Base-by-base conservation (phyloP, 2,329 filamentous ascomycete species). In the Colletotrichum somersetense region DNA sequence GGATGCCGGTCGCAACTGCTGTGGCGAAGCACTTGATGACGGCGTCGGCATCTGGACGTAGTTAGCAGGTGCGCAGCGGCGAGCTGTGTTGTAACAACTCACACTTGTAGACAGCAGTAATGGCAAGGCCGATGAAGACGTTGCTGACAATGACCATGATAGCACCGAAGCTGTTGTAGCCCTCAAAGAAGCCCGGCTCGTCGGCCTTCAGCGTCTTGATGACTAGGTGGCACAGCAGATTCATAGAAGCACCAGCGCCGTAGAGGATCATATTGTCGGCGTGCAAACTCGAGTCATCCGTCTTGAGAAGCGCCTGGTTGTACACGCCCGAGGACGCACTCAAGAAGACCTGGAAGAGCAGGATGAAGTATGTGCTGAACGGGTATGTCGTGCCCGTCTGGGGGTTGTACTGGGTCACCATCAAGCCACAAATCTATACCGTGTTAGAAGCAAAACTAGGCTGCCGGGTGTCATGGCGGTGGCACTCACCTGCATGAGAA, bases 31-130 rank as follows among this genome's bases (percentile, higher is more conserved):
- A 80, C 64, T 81, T 80, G 73, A 80, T 77, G 53, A 80, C 75
- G 26, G 79, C 79, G 67, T 81, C 77, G 68, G 79, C 79, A 67
- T 81, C 78, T 80, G 44, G 16, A 23, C 50, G 44, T 7, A 26
- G 65, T 75, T 38, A 74, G 65, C 35, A 52, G 33, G 30, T 44
- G 56, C 6, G n/a, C 5, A n/a, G 11, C 10, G 5, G 30, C 16
- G 11, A 52, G 7, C 42, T 46, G 11, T 6, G n/a, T 3, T 1
- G 14, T 10, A 10, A 10, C 4, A 16, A 75, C 77, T 71, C 62
- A 79, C 79, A 81, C 73, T 79, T 80, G 73, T 80, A 80, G 6
- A 80, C 79, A 5, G 78, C 79, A 20, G 79, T 80, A 44, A 80
- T 80, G n/a, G 79, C 79, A 30, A 80, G 75, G 26, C 79, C 79